Evolutionary conservation across 1,284 basidiomycete species (phyloP).

Genomic region (Neonothopanus nambi): DNA sequence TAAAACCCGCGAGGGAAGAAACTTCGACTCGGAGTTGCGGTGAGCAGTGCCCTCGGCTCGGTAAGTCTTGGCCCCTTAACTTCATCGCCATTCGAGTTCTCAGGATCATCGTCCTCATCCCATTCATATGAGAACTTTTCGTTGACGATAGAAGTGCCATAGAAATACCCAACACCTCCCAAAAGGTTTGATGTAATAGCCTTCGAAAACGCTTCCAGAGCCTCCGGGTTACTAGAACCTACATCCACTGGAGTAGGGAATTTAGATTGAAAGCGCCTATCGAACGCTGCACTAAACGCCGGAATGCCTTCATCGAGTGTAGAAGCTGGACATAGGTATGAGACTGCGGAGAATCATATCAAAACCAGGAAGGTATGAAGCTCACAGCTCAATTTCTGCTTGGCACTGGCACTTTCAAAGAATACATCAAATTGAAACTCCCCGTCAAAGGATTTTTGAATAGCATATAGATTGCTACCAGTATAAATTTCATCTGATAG

Average conservation of each 20-base stretch:
- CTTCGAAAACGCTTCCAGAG: constrained; percentile 77
- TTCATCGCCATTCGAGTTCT: constrained; percentile 41
- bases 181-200: constrained; percentile 87
- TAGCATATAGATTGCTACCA: constrained; percentile 78
- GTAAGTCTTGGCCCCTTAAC: constrained; percentile 64
- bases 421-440: constrained; percentile 86
- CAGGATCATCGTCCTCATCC: constrained; percentile 76
- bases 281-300: constrained; percentile 63
- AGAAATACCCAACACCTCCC: constrained; percentile 93
- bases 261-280: constrained; percentile 63
- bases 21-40: constrained; percentile 91
- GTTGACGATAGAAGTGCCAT: constrained; percentile 89
- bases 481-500: constrained; percentile 74
- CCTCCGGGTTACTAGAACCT: constrained; percentile 44
- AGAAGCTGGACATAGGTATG: constrained; percentile 41
- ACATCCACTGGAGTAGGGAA: constrained; percentile 69
- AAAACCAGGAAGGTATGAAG: constrained; percentile 19
- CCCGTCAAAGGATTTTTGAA: constrained; percentile 85
- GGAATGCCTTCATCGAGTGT: constrained; percentile 69
- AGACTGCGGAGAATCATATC: constrained; percentile 7
- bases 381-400: constrained; percentile 63
- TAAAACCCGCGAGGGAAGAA: constrained; percentile 98
- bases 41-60: constrained; percentile 76
- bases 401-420: constrained; percentile 72
- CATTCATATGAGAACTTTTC: constrained; percentile 83